Base-by-base conservation (phyloP, 805 yeast genomes). In the Wickerhamiella domercqiae region DNA sequence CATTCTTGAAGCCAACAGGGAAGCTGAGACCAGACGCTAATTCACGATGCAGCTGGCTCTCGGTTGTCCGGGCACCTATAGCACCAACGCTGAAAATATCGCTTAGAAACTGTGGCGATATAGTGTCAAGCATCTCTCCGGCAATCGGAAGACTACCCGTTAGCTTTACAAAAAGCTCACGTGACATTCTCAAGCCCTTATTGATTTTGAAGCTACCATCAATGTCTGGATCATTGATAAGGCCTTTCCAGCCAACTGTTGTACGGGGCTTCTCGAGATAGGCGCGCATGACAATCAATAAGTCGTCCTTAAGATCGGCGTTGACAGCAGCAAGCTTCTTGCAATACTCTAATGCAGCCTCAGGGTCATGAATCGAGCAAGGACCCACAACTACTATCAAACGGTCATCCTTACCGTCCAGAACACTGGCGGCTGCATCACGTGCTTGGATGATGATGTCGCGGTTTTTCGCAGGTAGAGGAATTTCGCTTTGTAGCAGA, bases 221-320 rank as follows among this genome's bases (percentile, higher is more conserved):
- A 51, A 87, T 78, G 53, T 90, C 94, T 22, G 98, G 98, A 60
- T 87, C 98, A 57, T 87, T 87, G 53, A 87, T 90, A 48, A 87
- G 68, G 49, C 98, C 98, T 64, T 87, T 87, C 98, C 98, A 87
- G 42, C 98, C 98, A 33, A 90, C 97, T 21, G 97, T 87, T 36
- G 98, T 87, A 63, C 98, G 75, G 51, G 98, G 98, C 63, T 87
- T 87, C 60, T 87, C 98, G 53, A 90, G 68, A 66, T 90, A 90
- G 3, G 97, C 97, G 64, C 98, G 76, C 98, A 90, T 90, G 44
- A 90, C 77, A 41, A 90, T 76, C 40, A 75, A 71, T 42, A 90
- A 67, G 49, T 87, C 95, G 34, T 71, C 74, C 46, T 76, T 67
- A 45, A 79, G 65, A 53, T 73, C 67, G 39, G 73, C 73, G 31